phyloP scores from a whole-genome alignment of 2,329 filamentous ascomycete species.

The Monosporascus sp. region DNA sequence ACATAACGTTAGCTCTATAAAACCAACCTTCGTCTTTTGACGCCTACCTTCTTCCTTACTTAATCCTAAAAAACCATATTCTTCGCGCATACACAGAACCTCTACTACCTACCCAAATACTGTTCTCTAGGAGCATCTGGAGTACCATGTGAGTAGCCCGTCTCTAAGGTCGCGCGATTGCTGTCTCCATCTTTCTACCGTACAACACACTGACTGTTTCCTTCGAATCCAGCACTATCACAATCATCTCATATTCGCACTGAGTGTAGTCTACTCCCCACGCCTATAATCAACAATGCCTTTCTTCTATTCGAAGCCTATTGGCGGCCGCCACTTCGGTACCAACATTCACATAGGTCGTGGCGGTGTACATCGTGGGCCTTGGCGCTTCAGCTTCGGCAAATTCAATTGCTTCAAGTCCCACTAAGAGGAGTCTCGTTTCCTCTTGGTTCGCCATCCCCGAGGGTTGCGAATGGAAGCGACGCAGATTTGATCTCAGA shows the following conservation, averaged over 20 bases:
- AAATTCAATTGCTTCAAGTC: constrained; percentile 47
- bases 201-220: not conserved
- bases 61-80: not conserved
- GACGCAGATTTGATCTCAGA: not conserved
- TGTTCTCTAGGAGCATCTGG: not conserved
- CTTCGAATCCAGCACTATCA: not conserved
- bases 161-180: not conserved
- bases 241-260: too few species aligned
- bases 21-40: not conserved
- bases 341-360: constrained; percentile 42
- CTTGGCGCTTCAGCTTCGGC: constrained; percentile 46
- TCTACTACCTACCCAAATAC: not conserved
- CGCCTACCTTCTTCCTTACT: not conserved
- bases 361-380: constrained; percentile 42
- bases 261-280: not conserved
- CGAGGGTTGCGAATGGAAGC: too few species aligned
- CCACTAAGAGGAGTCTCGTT: constrained; percentile 8
- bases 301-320: constrained; percentile 40
- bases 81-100: not conserved
- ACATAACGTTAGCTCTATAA: not conserved
- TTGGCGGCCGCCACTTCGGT: constrained; percentile 46
- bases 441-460: too few species aligned
- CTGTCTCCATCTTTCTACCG: not conserved
- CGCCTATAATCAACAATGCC: constrained; percentile 31
- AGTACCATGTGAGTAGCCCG: not conserved